Conservation (phyloP, 768 basidiomycete species). For the Naganishia friedmannii region DNA sequence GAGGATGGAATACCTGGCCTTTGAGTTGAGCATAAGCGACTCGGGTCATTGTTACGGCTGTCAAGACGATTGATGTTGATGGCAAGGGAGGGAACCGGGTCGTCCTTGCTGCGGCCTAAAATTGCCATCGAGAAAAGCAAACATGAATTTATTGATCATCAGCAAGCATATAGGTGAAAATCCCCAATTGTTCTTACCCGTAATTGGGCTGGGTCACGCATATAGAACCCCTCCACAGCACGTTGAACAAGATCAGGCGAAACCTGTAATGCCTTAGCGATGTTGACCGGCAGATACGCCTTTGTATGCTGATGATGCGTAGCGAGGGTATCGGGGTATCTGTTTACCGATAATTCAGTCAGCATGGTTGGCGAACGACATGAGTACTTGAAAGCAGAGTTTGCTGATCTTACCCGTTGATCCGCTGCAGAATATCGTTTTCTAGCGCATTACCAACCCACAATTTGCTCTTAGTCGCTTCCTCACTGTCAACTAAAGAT, state of each 20-base stretch:
- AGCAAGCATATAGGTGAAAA: slow-evolving; percentile 42
- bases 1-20: slow-evolving; percentile 87
- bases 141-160: background rate
- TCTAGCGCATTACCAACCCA: slow-evolving; percentile 64
- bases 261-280: slow-evolving; percentile 67
- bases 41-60: slow-evolving; percentile 73
- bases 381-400: background rate
- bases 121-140: background rate
- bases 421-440: slow-evolving; percentile 66
- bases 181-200: slow-evolving; percentile 59
- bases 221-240: slow-evolving; percentile 90
- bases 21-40: slow-evolving; percentile 89
- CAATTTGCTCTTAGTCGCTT: slow-evolving; percentile 55
- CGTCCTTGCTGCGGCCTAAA: slow-evolving; percentile 9
- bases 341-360: slow-evolving; percentile 38
- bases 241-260: slow-evolving; percentile 74
- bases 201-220: slow-evolving; percentile 83
- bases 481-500: background rate
- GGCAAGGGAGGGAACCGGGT: slow-evolving; percentile 1
- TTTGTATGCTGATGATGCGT: slow-evolving; percentile 71
- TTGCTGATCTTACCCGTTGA: slow-evolving; percentile 49
- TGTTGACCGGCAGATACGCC: slow-evolving; percentile 73
- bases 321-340: slow-evolving; percentile 69
- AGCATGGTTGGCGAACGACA: slow-evolving; percentile 38
- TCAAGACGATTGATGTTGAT: slow-evolving; percentile 53